These are phyloP conservation scores for Pseudogymnoascus sp. DNA, from an alignment of 2,329 filamentous ascomycete species.

Conservation along the genomic window DNA sequence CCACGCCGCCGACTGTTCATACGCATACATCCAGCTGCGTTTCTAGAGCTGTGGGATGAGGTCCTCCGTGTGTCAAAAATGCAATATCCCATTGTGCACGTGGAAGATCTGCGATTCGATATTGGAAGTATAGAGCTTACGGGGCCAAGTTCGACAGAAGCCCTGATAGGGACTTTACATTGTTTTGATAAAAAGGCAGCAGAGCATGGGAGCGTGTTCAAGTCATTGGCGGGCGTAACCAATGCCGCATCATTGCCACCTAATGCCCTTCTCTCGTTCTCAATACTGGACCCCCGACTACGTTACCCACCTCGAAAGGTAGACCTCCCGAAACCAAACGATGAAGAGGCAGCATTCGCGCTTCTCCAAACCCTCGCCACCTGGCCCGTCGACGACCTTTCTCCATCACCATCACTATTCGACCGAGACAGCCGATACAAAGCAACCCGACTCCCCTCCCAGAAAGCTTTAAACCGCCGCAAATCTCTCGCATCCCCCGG, in stretches of 20 bases:
- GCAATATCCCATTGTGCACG: constrained; percentile 50
- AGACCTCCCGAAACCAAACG: constrained; percentile 31
- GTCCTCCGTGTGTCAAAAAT: constrained; percentile 49
- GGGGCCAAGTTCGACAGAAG: constrained; percentile 71
- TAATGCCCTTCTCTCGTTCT: constrained; percentile 64
- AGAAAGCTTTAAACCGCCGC: constrained; percentile 73
- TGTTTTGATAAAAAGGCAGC: constrained; percentile 36
- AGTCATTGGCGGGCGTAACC: constrained; percentile 47
- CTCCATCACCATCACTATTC: constrained; percentile 52
- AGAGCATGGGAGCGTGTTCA: constrained; percentile 41
- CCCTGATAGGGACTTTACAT: constrained; percentile 60
- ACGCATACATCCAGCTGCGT: constrained; percentile 75
- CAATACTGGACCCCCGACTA: constrained; percentile 70
- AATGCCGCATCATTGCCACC: constrained; percentile 62
- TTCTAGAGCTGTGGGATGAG: constrained; percentile 56
- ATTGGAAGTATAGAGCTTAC: constrained; percentile 63
- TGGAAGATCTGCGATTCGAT: constrained; percentile 63
- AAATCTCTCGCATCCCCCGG: constrained; percentile 58
- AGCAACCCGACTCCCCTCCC: constrained; percentile 60
- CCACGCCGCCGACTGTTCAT: constrained; percentile 48
- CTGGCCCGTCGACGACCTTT: constrained; percentile 56
- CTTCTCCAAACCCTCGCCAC: constrained; percentile 53
- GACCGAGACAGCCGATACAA: constrained; percentile 55
- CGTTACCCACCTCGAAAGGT: constrained; percentile 60
- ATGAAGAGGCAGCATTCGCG: constrained; percentile 27